phyloP scores from a whole-genome alignment of 108 stramenopile genomes.

The Stephanodiscus minutulus region DNA sequence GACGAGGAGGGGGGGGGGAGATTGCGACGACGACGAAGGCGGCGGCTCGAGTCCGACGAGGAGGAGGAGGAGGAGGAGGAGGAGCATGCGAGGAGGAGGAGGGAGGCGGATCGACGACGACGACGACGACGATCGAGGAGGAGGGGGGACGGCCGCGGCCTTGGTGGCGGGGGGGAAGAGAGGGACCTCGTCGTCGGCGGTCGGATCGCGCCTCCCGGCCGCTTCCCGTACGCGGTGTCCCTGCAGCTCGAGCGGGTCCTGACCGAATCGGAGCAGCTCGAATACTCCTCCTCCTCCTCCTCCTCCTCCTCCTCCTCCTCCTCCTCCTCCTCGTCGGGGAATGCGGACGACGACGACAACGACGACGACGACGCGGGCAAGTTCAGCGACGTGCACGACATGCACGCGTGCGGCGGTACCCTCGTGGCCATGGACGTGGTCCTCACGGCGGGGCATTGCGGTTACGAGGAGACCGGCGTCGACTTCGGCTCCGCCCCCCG shows the following conservation, averaged over 20 bases:
- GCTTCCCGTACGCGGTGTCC: slow-evolving; percentile 66
- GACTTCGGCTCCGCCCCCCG: slow-evolving; percentile 11
- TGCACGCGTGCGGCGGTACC: slow-evolving; percentile 40
- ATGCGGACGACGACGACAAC: background rate
- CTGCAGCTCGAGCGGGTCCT: slow-evolving; percentile 38
- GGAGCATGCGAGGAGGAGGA: background rate
- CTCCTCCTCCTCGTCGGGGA: background rate
- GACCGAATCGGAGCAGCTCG: background rate
- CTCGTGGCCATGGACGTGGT: slow-evolving; percentile 42
- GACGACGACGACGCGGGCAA: slow-evolving; percentile 5
- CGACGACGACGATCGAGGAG: background rate
- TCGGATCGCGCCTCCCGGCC: slow-evolving; percentile 31
- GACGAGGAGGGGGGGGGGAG: background rate
- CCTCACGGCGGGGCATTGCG: slow-evolving; percentile 48
- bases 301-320: background rate
- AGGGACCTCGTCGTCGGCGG: slow-evolving; percentile 61
- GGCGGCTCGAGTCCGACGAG: no score
- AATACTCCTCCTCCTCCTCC: no score
- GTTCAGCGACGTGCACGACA: slow-evolving; percentile 3
- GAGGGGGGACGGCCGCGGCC: no score
- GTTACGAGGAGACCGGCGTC: slow-evolving; percentile 24
- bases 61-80: background rate
- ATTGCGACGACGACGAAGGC: no score
- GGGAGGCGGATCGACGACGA: background rate
- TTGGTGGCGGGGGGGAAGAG: background rate